Evolutionary conservation across 2,329 filamentous ascomycete genomes (phyloP).

Genomic region (Colletotrichum tabaci): DNA sequence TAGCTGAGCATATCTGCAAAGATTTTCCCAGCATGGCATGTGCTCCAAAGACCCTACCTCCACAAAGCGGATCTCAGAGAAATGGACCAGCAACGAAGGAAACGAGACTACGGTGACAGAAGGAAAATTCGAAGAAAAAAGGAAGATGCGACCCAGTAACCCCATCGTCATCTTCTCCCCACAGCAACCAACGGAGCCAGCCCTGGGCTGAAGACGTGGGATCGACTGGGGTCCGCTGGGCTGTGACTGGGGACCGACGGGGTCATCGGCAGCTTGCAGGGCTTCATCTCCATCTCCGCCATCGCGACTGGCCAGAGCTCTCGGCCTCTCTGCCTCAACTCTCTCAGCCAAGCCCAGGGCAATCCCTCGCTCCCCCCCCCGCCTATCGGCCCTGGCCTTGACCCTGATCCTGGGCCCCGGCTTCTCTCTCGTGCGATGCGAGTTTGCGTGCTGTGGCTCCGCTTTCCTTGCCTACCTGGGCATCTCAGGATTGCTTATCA

Average conservation of each 20-base stretch:
- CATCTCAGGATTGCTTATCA: conserved; percentile 31
- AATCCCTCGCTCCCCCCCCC: conserved; percentile 36
- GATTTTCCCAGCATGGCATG: conserved; percentile 15
- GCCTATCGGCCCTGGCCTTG: conserved; percentile 29
- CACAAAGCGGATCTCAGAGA: conserved; percentile 26
- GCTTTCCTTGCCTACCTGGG: conserved; percentile 18
- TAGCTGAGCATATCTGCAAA: conserved; percentile 22
- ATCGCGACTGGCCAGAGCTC: conserved; percentile 39
- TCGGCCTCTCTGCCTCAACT: conserved; percentile 35
- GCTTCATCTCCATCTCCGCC: conserved; percentile 40
- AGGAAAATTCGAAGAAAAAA: conserved; percentile 23
- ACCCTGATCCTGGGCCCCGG: conserved; percentile 24
- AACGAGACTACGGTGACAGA: conserved; percentile 23
- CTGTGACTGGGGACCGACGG: conserved; percentile 28
- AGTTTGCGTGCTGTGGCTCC: conserved; percentile 31
- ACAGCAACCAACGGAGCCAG: conserved; percentile 42
- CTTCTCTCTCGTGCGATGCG: conserved; percentile 18
- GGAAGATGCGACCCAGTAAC: conserved; percentile 29
- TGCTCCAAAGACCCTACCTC: conserved; percentile 26
- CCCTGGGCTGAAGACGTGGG: conserved; percentile 41
- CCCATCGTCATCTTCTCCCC: conserved; percentile 42
- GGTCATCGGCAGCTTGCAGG: conserved; percentile 32
- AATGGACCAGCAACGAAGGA: conserved; percentile 34
- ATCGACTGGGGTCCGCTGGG: conserved; percentile 35
- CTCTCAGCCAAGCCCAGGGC: conserved; percentile 33